Evolutionary conservation across 192 early-diverging fungal species (phyloP), one percentile per base, ranked within the genome.

Genomic region (Lobosporangium transversale): DNA sequence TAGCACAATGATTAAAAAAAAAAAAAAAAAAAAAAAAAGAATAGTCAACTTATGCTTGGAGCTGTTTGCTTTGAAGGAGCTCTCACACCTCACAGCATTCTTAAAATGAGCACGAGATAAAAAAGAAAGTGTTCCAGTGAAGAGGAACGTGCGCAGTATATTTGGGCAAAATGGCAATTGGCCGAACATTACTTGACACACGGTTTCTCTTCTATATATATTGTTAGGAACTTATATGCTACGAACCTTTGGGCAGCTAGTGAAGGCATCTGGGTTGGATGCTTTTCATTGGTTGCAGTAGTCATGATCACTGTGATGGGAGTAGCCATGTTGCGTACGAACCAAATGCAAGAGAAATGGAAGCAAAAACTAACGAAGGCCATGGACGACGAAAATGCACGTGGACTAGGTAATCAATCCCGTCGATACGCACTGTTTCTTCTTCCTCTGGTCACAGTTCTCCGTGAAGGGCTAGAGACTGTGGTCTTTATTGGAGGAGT

Each of bases 401-500:
- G 40, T 2, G 80, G 80, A 27, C 63, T 75, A 24, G 63, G 71
- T 1, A 75, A 75, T 44, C 62, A 55, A 23, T 75, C 71, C 24
- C 69, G 84, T 45, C 81, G 82, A 40, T 92, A 89, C 56, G 82
- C 90, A 17, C 89, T 97, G 44, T 89, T 95, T 66, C 68, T 93
- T 40, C 80, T 97, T n/a, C 94, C 95, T 2, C 93, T 94, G 40
- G 79, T 94, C 35, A 94, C 94, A 1, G 88, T 97, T 6, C 60
- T 93, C 32, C 81, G 95, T 31, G 95, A 97, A 82, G 93, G 92
- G 0, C 65, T 97, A 0, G 95, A 97, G 76, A 88, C 93, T 1
- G 83, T 97, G 3, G 87, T 97, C 3, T 93, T 97, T 80, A 85
- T 97, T 51, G 94, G 88, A 53, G 95, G 95, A 23, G 92, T 93